Evolutionary conservation across 805 yeast species (phyloP).

Genomic region (Wickerhamomyces sydowiorum): DNA sequence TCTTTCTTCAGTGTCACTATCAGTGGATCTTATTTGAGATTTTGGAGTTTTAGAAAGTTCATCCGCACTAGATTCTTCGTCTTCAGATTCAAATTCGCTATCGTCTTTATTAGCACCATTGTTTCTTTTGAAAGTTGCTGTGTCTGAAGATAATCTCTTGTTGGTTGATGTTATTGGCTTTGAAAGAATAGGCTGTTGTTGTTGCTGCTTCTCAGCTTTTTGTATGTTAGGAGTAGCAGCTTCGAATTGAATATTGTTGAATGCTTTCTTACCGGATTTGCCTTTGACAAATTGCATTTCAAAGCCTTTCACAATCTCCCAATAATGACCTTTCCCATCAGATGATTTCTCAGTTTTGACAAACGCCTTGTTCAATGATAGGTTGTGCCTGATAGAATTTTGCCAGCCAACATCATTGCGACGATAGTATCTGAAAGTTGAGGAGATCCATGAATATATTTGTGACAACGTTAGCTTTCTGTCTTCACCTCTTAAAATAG

Average conservation of each 20-base stretch:
- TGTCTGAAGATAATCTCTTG: constrained; percentile 3
- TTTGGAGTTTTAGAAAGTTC: constrained; percentile 17
- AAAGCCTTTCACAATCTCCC: constrained; percentile 83
- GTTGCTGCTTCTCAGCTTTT: constrained; percentile 4
- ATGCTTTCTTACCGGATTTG: constrained; percentile 37
- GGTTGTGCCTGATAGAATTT: constrained; percentile 90
- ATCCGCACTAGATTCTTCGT: constrained; percentile 9
- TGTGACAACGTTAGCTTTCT: constrained; percentile 73
- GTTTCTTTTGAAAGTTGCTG: constrained; percentile 2
- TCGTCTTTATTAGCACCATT: not conserved
- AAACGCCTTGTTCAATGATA: constrained; percentile 90
- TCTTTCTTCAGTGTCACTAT: constrained; percentile 6
- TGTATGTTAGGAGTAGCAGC: constrained; percentile 2
- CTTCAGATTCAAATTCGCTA: constrained; percentile 2
- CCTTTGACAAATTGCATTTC: constrained; percentile 76
- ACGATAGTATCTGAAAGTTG: constrained; percentile 76
- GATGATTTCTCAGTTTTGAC: constrained; percentile 85
- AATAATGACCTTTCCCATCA: constrained; percentile 82
- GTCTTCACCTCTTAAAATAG: constrained; percentile 74
- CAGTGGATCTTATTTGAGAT: constrained; percentile 17
- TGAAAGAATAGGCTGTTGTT: not conserved
- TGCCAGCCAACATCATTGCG: constrained; percentile 95
- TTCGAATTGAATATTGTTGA: constrained; percentile 6
- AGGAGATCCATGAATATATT: constrained; percentile 88
- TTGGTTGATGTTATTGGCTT: not conserved